Base-by-base conservation (phyloP, 176 grass and related monocot genomes). In the Zizania latifolia region DNA sequence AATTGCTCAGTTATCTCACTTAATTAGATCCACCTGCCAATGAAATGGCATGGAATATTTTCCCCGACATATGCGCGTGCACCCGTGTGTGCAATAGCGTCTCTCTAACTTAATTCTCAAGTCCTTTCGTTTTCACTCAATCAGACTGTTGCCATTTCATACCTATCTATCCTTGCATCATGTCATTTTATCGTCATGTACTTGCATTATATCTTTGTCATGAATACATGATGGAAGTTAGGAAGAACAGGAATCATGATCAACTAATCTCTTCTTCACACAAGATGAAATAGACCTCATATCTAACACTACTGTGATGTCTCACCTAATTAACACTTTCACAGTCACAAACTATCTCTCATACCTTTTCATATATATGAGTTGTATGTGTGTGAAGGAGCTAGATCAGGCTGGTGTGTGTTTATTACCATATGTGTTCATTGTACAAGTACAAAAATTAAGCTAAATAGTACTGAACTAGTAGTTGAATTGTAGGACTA, bases 251-350 rank as follows among this genome's bases (percentile, higher is more conserved):
- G 16, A 0, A 0, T 32, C 58, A 43, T 72, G 41, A 81, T 50
- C 61, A 26, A 68, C 60, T 43, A 35, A n/a, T n/a, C n/a, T n/a
- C 46, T 65, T n/a, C n/a, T n/a, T n/a, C 23, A 56, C 12, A 37
- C 44, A 65, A 23, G 69, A 74, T 65, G 70, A 59, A 65, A 82
- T 66, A 66, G 80, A 82, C 80, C 32, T 60, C 60, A 27, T 65
- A 82, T 82, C 70, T 74, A 74, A 82, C 80, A 66, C 35, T 31
- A n/a, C 1, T 58, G 60, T 34, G 70, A 82, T 74, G 60, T n/a
- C 27, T 82, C 70, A 82, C 80, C 70, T 74, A 74, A 74, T 60
- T n/a, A n/a, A n/a, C n/a, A n/a, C n/a, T n/a, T n/a, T n/a, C n/a
- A n/a, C n/a, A n/a, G n/a, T n/a, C n/a, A n/a, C n/a, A n/a, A n/a